Base-by-base conservation (phyloP, 139 green algal species). In the Tetraselmis chui region DNA sequence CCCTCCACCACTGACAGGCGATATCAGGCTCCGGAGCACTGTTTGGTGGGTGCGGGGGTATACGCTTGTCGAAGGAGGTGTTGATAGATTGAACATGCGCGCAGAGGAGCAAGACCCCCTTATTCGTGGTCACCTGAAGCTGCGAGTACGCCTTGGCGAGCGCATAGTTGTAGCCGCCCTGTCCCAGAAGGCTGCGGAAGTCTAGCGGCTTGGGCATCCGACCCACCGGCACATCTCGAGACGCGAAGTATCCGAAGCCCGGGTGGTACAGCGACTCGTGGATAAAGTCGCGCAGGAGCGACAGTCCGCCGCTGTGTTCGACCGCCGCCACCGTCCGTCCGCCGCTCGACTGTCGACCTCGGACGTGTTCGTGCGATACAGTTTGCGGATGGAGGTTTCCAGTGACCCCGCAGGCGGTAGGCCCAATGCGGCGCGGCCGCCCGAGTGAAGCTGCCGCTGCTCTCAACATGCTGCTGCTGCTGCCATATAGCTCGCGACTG, bases 221-320 rank as follows among this genome's bases (percentile, higher is more conserved):
- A 23, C 86, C 83, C 32, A 93, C 83, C 0, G 88, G 86, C 1
- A 86, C 78, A 2, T 75, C 77, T 27, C 80, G 76, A 1, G 78
- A 78, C 75, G 84, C 89, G 83, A 93, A 93, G 81, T 90, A 93
- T 0, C 90, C 88, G 0, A 80, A 76, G 0, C 32, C 83, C 88
- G 90, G 84, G 18, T 67, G 45, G 18, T 67, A 67, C 45, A 67
- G 45, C 45, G 45, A 67, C 45, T 67, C 45, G 45, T 67, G 45
- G 5, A 67, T 67, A 18, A 67, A 67, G 45, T 67, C 18, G 45
- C 45, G 45, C 45, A 67, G 45, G 45, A 67, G 45, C 18, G 45
- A 25, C 45, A 67, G 45, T 25, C 45, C 45, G 45, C 11, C 45
- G 45, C 45, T 18, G 18, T 18, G 45, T 18, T 67, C 45, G 45